Base-by-base conservation (phyloP, 2,329 filamentous ascomycete genomes). In the Chaetomium globosum region DNA sequence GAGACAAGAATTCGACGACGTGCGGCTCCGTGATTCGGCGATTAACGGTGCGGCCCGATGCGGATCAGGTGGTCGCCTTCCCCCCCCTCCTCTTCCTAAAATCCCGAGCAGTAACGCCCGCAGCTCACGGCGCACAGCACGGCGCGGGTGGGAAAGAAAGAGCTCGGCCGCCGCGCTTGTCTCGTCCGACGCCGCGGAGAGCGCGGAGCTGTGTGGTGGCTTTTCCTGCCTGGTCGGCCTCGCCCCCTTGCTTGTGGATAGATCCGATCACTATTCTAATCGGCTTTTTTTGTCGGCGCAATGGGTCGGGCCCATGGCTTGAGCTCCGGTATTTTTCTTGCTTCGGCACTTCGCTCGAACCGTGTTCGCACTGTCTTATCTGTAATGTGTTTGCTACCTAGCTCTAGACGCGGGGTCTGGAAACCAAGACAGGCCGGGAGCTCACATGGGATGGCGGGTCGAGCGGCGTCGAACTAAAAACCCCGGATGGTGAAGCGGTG, bases 31-130 rank as follows among this genome's bases (percentile, higher is more conserved):
- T 63, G 61, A 59, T 59, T 64, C 61, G 59, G 63, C 46, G 51
- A 57, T 43, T 36, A 26, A 26, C 64, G 60, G 64, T 66, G 61
- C 65, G 58, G 61, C 19, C 65, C 65, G 61, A 61, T 46, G 60
- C 64, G 61, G 59, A 39, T 59, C 59, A 43, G 57, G 56, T 19
- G 13, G 10, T 26, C 13, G 12, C 58, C 39, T 21, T 46, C 33
- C 33, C 9, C 12, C 13, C 8, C 39, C 39, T 16, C 16, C 36
- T 19, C 36, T 43, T 43, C 13, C 39, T 16, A n/a, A 43, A 7
- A 43, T 43, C 19, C 39, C 39, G 33, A 28, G 36, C 12, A 49
- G 26, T 21, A 49, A 46, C 57, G 13, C 28, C 51, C 48, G 36
- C 51, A 46, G 51, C 16, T 21, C 57, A 30, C 46, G 46, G 46